phyloP scores from a whole-genome alignment of 73 alveolate species.

The Tetrahymena thermophila region DNA sequence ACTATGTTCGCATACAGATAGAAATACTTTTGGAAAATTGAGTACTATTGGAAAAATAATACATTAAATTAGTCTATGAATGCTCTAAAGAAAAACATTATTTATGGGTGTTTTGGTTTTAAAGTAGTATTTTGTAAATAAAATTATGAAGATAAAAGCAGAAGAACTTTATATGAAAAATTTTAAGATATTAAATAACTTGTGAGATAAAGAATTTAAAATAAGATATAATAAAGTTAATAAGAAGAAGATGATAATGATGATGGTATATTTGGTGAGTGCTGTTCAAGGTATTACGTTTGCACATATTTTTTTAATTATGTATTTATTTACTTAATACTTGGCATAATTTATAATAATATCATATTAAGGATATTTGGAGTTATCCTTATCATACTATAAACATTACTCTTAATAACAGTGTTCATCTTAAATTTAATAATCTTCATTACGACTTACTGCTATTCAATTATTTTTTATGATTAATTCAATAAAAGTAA shows the following conservation, averaged over 20 bases:
- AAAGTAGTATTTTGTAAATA: neutral
- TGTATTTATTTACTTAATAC: neutral
- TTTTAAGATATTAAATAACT: neutral
- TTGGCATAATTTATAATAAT: neutral
- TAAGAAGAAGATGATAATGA: neutral
- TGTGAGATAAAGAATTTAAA: neutral
- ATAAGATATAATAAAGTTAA: too few species aligned
- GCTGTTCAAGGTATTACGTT: neutral
- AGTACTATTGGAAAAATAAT: neutral
- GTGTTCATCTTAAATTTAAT: neutral
- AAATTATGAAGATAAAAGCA: neutral
- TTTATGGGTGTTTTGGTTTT: neutral
- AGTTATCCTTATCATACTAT: neutral
- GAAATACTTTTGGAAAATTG: neutral
- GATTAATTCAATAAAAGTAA: neutral
- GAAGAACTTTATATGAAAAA: neutral
- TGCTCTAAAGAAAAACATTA: too few species aligned
- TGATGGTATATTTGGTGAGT: neutral
- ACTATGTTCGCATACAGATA: neutral
- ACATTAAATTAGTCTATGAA: too few species aligned
- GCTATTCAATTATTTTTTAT: neutral
- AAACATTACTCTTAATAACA: neutral
- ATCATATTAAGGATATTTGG: neutral
- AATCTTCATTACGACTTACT: neutral
- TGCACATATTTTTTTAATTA: neutral